These are phyloP conservation scores for Colletotrichum higginsianum DNA, from an alignment of 2,329 filamentous ascomycete species.

Conservation along the genomic window DNA sequence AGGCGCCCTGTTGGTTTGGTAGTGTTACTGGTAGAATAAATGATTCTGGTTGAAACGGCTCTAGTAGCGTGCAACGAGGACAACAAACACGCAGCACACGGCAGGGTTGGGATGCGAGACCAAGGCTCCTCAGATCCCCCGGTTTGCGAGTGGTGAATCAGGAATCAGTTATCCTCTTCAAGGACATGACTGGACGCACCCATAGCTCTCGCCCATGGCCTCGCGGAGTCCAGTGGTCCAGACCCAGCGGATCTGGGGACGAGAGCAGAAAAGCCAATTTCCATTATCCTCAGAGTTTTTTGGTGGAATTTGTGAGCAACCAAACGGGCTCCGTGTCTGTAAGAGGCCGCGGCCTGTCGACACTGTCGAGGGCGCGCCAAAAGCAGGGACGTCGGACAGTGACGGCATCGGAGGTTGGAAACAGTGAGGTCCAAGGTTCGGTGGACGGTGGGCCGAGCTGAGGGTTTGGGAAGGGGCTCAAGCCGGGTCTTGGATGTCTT, in stretches of 20 bases:
- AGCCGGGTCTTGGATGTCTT: conserved; percentile 31
- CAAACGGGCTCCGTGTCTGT: conserved; percentile 21
- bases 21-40: neutral
- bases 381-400: conserved; percentile 34
- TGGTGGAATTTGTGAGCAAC: neutral
- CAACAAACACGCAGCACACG: neutral
- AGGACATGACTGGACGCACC: conserved; percentile 12
- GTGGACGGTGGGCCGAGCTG: conserved; percentile 35
- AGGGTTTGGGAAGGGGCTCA: conserved; percentile 29
- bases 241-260: conserved; percentile 22
- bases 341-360: conserved; percentile 1
- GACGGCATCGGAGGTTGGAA: conserved; percentile 23
- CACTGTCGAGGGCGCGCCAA: conserved; percentile 22
- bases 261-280: neutral
- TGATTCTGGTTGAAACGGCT: conserved; percentile 24
- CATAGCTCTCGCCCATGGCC: conserved; percentile 9
- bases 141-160: conserved; percentile 3
- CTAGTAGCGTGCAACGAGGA: neutral
- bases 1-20: conserved; percentile 5
- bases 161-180: neutral
- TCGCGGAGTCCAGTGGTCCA: conserved; percentile 28
- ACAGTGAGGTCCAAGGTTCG: conserved; percentile 36
- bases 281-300: neutral
- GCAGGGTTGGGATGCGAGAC: neutral
- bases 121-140: neutral